These are phyloP conservation scores for Hericium alpestre DNA, from an alignment of 768 basidiomycete genomes.

Conservation along the genomic window DNA sequence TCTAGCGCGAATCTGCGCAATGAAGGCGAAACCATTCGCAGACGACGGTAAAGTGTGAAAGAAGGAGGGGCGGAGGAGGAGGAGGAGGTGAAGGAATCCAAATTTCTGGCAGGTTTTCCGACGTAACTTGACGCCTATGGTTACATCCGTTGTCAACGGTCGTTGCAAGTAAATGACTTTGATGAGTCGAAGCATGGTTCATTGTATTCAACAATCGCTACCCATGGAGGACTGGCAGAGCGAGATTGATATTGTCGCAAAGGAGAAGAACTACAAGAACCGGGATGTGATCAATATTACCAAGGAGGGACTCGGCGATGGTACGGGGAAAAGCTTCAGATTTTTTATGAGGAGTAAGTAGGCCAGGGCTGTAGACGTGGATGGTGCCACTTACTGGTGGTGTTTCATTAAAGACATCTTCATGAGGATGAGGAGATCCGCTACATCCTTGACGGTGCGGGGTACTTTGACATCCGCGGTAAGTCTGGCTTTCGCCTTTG, in stretches of 20 bases:
- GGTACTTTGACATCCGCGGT: slow-evolving; percentile 89
- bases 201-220: no score
- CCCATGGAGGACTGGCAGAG: slow-evolving; percentile 26
- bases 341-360: slow-evolving; percentile 68
- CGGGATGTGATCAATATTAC: slow-evolving; percentile 71
- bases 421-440: slow-evolving; percentile 95
- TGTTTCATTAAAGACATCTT: slow-evolving; percentile 48
- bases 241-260: slow-evolving; percentile 52
- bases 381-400: no score
- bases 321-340: slow-evolving; percentile 73
- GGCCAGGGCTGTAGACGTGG: not conserved
- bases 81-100: no score
- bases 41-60: no score
- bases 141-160: no score
- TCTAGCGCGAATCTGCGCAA: no score
- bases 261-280: slow-evolving; percentile 70
- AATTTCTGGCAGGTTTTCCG: no score
- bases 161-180: no score
- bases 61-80: no score
- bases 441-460: slow-evolving; percentile 73
- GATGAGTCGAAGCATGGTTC: no score
- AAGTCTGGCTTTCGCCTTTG: slow-evolving; percentile 12
- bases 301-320: slow-evolving; percentile 68
- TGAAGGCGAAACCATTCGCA: no score
- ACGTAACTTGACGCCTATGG: no score